Evolutionary conservation across 306 rosid genomes (phyloP), one percentile per base, ranked within the genome.

Genomic region (Boehmeria nivea): DNA sequence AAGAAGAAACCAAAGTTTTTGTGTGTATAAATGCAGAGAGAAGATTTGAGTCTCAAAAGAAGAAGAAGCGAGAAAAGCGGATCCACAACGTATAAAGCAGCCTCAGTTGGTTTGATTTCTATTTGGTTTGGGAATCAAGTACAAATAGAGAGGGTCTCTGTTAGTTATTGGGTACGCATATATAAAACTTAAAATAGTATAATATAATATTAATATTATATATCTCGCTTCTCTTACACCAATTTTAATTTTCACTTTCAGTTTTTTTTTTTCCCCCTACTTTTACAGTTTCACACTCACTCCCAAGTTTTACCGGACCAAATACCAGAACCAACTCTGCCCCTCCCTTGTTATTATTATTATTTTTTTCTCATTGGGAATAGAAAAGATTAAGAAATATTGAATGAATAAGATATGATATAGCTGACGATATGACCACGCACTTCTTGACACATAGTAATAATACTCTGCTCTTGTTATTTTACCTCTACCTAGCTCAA

Each of bases 11-110:
- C 55, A 61, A 14, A 54, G 44, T 31, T 12, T 54, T 54, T 27
- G 11, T 50, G 22, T 33, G 5, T 33, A 33, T 4, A 11, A 33
- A 33, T 4, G 38, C 38, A 33, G 11, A 33, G 38, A 33, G 38
- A 33, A 33, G 11, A 33, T 11, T 33, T 5, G 38, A 33, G 38
- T 4, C 7, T 11, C 11, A 20, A 17, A n/a, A 17, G 18, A 15
- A 24, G 34, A 68, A 59, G 59, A 76, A 79, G 83, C 88, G 84
- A 68, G 56, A 78, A 83, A 79, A 78, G 72, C 72, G 91, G 94
- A 90, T 86, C 94, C 85, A 67, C 61, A 57, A 70, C 72, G 72
- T 84, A 78, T 50, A 59, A 75, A 67, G 71, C 81, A 79, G 69
- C 52, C 72, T 55, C 54, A 72, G 70, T 72, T 72, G n/a, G 33